Base-by-base conservation (phyloP, 2,329 filamentous ascomycete species). In the Plectosphaerella sp. region DNA sequence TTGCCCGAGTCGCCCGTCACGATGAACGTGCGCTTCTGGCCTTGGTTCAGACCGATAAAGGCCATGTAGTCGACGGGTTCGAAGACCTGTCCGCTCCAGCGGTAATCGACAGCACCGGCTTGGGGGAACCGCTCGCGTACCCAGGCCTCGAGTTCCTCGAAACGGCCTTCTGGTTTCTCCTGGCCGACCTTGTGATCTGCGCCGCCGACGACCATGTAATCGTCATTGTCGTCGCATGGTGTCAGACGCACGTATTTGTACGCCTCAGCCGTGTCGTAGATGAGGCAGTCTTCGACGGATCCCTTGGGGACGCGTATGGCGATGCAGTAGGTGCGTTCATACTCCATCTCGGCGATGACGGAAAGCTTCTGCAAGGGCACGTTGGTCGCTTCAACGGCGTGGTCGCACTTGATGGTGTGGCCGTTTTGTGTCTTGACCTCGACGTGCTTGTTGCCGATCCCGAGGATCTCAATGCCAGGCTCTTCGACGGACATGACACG, bases 101-200 rank as follows among this genome's bases (percentile, higher is more conserved):
- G 68, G 65, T 81, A 83, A 54, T 83, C 80, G 8, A 78, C 69
- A 3, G 66, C 61, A 0, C 72, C 72, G 1, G 73, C 73, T 47
- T 75, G 67, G 0, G 78, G 70, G 61, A 83, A 83, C 25, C 80
- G 73, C 47, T 76, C 71, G 7, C 77, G 72, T 1, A 71, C 71
- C 80, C 79, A 83, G 0, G 60, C 59, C 60, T 80, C 78, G 4
- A 83, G 71, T 57, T 80, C 75, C 2, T 67, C 64, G 53, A 77
- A 80, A 7, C 76, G 73, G 0, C 70, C 71, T 1, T 66, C 60
- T 2, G 74, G 67, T 2, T 72, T 65, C 43, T 75, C 72, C 56
- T 82, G 77, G 0, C 79, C 79, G n/a, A 82, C 78, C 60, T 80
- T 79, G 67, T 83, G 80, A 58, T 83, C 80, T 48, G 76, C 75